Base-by-base conservation (phyloP, 169 alveolate species). In the Plasmodium reichenowi region DNA sequence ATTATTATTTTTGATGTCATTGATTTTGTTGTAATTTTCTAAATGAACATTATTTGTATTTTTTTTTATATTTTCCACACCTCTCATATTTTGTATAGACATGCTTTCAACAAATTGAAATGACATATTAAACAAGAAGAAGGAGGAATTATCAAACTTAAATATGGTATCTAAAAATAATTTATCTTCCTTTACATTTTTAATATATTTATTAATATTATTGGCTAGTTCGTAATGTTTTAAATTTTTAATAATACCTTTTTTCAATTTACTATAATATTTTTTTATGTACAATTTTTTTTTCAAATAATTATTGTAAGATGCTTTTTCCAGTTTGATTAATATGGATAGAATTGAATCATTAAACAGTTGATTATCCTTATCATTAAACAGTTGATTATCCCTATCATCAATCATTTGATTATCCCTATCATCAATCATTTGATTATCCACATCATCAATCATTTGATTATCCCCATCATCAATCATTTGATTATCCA, bases 251-350 rank as follows among this genome's bases (percentile, higher is more conserved):
- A 83, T 32, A 8, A 83, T 32, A 10, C 24, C 43, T 56, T 58
- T 83, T 68, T 83, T 83, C 12, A 59, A 48, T 10, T 67, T 83
- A 20, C 8, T 68, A 26, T 83, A 83, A 68, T 22, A 83, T 83
- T 83, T 83, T 20, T 68, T 58, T 67, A 83, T 83, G 24, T 56
- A 20, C 6, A 32, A 52, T 68, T 83, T 83, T 68, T 83, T 83
- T 60, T 62, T 67, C 20, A 70, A 22, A 62, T 62, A 83, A 26
- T 15, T 38, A 8, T 68, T 29, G 10, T 70, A 54, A 9, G 52
- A 32, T 22, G 43, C 24, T 29, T 58, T 68, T 22, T 29, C 22
- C 3, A 83, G 22, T 8, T 15, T 38, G 6, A 83, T 6, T 15
- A 70, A 15, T 3, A 66, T 66, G n/a, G 17, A 54, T 0, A 5